phyloP scores from a whole-genome alignment of 2,329 filamentous ascomycete genomes.

The Dothideomycetes sp. region DNA sequence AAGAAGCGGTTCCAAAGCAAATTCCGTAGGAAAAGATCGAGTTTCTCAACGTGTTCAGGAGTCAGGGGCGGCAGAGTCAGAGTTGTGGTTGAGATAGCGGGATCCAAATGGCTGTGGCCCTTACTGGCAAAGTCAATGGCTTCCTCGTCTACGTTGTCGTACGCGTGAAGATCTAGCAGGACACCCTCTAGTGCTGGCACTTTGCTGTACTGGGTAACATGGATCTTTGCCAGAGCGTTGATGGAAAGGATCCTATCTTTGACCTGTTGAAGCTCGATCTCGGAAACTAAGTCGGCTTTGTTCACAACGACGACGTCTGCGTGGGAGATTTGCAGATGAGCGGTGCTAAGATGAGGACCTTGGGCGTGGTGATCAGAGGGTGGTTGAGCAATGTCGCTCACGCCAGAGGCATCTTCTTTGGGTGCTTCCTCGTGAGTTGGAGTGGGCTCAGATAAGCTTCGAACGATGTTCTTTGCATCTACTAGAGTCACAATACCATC shows the following conservation, averaged over 20 bases:
- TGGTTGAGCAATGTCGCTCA: slow-evolving; percentile 26
- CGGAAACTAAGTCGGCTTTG: slow-evolving; percentile 75
- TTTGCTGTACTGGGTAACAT: slow-evolving; percentile 69
- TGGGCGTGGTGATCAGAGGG: slow-evolving; percentile 34
- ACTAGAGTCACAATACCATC: slow-evolving; percentile 95
- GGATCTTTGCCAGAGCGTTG: slow-evolving; percentile 78
- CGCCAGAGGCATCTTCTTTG: slow-evolving; percentile 25
- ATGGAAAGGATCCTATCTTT: slow-evolving; percentile 68
- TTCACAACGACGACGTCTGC: slow-evolving; percentile 93
- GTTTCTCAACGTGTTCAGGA: slow-evolving; percentile 46
- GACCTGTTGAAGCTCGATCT: slow-evolving; percentile 60
- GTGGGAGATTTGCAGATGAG: slow-evolving; percentile 92
- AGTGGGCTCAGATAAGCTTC: slow-evolving; percentile 61
- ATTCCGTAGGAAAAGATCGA: slow-evolving; percentile 76
- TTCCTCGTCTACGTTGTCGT: slow-evolving; percentile 64
- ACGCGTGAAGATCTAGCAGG: slow-evolving; percentile 83
- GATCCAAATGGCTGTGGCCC: slow-evolving; percentile 85
- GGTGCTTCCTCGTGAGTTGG: slow-evolving; percentile 23
- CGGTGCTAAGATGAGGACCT: slow-evolving; percentile 73
- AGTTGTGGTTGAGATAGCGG: slow-evolving; percentile 59
- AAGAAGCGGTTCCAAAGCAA: slow-evolving; percentile 71
- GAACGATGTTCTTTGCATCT: slow-evolving; percentile 85
- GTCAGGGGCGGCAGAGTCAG: slow-evolving; percentile 56
- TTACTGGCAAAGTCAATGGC: slow-evolving; percentile 60
- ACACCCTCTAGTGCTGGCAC: slow-evolving; percentile 79